Percentiles rank a stretch among this genome's conserved stretches.
Conservation (phyloP, 83 land plant species). For the Thuja plicata region DNA sequence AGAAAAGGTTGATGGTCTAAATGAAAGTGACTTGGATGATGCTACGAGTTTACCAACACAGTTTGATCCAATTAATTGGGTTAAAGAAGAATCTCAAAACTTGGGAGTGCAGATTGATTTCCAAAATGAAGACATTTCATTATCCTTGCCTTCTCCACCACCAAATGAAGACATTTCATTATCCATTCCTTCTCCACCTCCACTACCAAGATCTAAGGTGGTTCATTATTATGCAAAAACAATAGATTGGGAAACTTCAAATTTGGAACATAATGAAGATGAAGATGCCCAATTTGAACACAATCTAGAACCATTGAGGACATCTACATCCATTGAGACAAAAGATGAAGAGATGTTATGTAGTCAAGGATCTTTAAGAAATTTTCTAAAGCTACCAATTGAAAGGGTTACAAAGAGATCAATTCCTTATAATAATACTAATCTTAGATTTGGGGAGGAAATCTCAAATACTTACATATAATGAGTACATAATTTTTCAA, state of each 20-base stretch:
- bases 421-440: not conserved
- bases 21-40: not conserved
- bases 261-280: no score
- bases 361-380: no score
- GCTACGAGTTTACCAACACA: not conserved
- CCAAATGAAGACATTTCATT: not conserved
- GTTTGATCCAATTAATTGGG: not conserved
- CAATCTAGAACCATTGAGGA: no score
- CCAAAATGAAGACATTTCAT: no score
- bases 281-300: no score
- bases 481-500: not conserved
- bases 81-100: not conserved
- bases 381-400: not conserved
- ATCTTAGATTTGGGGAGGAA: not conserved
- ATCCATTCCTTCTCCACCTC: not conserved
- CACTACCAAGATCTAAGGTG: not conserved
- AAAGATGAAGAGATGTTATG: no score
- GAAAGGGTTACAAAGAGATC: not conserved
- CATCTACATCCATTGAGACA: no score
- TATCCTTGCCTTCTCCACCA: no score
- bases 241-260: no score
- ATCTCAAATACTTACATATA: not conserved
- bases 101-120: not conserved
- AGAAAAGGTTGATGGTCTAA: not conserved
- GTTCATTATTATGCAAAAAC: not conserved